A percentile compares a stretch with the other conserved stretches of the same genome.
Evolutionary conservation across 1,284 basidiomycete genomes (phyloP).

Genomic region (Apiotrichum brassicae): DNA sequence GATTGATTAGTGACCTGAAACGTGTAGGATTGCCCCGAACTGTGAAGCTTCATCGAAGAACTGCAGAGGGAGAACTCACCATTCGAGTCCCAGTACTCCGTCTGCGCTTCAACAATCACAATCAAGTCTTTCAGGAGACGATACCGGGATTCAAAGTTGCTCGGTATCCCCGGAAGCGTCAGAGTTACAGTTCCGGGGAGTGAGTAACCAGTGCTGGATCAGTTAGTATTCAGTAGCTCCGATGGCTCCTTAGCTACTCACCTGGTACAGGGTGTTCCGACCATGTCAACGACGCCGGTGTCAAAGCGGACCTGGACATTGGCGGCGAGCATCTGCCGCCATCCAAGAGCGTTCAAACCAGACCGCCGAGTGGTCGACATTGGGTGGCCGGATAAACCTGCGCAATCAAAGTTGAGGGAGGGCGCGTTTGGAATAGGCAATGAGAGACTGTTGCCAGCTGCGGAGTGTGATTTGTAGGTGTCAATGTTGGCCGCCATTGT

Average conservation of each 20-base stretch:
- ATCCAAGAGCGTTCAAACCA: too few relatives aligned
- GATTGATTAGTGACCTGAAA: neutral
- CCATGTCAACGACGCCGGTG: constrained; percentile 1
- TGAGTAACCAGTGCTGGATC: constrained; percentile 20
- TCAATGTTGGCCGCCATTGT: too few relatives aligned
- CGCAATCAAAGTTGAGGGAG: too few relatives aligned
- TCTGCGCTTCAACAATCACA: constrained; percentile 38
- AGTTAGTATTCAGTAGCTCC: neutral
- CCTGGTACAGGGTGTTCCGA: neutral
- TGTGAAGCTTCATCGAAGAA: too few relatives aligned
- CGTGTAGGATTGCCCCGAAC: neutral
- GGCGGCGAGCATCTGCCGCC: neutral
- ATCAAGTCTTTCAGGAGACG: constrained; percentile 26
- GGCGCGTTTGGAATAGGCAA: too few relatives aligned
- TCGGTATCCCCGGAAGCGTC: constrained; percentile 10
- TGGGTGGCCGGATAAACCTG: too few relatives aligned
- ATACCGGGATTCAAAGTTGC: neutral
- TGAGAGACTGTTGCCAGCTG: too few relatives aligned
- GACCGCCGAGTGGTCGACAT: too few relatives aligned
- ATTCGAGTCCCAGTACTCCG: constrained; percentile 39
- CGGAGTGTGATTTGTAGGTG: too few relatives aligned
- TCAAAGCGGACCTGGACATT: neutral
- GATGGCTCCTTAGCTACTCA: neutral
- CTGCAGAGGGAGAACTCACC: constrained; percentile 22
- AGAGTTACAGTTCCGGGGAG: constrained; percentile 18